Conservation (phyloP, 495 filamentous ascomycete species). For the Penicillium waksmanii region DNA sequence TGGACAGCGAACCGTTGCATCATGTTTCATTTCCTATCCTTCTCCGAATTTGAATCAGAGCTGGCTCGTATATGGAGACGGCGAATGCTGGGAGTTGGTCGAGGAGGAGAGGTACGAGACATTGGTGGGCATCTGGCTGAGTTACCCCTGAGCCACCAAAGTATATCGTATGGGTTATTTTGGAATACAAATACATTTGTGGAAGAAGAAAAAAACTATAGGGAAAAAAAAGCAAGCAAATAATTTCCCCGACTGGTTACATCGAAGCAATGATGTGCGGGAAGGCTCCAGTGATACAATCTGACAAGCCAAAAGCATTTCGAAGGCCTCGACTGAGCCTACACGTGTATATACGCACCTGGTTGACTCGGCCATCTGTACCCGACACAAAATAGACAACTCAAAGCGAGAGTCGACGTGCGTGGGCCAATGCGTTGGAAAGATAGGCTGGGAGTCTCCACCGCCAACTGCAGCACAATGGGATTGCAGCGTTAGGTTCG, state of each 20-base stretch:
- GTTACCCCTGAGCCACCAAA: conserved; percentile 3
- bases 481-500: neutral
- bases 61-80: neutral
- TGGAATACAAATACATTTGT: neutral
- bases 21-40: neutral
- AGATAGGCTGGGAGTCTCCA: conserved; percentile 3
- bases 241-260: neutral
- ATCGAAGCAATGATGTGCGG: neutral
- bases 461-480: conserved; percentile 6
- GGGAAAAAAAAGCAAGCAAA: neutral
- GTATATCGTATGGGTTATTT: neutral
- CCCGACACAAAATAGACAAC: conserved; percentile 2
- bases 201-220: neutral
- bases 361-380: neutral
- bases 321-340: conserved; percentile 1
- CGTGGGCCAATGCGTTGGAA: neutral
- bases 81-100: neutral
- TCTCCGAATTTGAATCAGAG: conserved; percentile 2
- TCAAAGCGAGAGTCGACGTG: conserved; percentile 1
- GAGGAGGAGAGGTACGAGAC: neutral
- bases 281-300: neutral
- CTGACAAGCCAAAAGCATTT: conserved; percentile 1
- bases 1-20: neutral
- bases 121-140: neutral
- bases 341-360: conserved; percentile 5